phyloP scores from a whole-genome alignment of 1,139 yeast genomes.

The Zygoascus hellenicus region DNA sequence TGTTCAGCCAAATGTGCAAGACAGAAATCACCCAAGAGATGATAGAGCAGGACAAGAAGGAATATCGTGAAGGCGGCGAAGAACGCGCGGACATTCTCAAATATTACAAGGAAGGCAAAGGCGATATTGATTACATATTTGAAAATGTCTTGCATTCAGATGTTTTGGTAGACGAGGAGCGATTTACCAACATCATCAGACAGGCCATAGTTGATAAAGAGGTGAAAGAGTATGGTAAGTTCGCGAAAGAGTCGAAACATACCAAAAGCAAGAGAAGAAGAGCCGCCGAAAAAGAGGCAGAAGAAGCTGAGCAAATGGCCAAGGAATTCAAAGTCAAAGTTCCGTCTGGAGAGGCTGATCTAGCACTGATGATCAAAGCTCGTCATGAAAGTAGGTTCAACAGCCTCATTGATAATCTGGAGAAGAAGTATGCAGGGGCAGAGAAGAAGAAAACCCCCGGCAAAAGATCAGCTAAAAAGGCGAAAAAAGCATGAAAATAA shows the following conservation, averaged over 20 bases:
- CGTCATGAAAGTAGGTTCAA: constrained; percentile 39
- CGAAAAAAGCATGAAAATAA: constrained; percentile 28
- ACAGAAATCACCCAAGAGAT: constrained; percentile 60
- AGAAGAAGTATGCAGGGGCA: constrained; percentile 43
- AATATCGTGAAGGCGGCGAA: constrained; percentile 59
- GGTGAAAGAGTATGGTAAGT: constrained; percentile 39
- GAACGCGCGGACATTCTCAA: constrained; percentile 60
- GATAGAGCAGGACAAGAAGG: constrained; percentile 62
- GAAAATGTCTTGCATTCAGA: constrained; percentile 76
- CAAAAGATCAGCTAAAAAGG: constrained; percentile 30
- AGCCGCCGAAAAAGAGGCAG: constrained; percentile 53
- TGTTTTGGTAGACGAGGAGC: constrained; percentile 54
- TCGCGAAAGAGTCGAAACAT: constrained; percentile 51
- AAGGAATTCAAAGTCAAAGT: constrained; percentile 41
- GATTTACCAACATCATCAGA: constrained; percentile 52
- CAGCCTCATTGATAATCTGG: constrained; percentile 46
- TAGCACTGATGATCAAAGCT: constrained; percentile 25
- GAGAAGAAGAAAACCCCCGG: constrained; percentile 16
- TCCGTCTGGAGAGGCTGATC: constrained; percentile 23
- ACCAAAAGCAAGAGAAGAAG: constrained; percentile 50
- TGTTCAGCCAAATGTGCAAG: constrained; percentile 50
- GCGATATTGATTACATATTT: constrained; percentile 63
- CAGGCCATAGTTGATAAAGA: constrained; percentile 38
- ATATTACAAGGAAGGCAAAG: constrained; percentile 55
- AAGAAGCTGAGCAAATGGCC: constrained; percentile 61